Conservation (phyloP, 371 early-diverging fungal genomes). For the Capillidium rhysosporum region DNA sequence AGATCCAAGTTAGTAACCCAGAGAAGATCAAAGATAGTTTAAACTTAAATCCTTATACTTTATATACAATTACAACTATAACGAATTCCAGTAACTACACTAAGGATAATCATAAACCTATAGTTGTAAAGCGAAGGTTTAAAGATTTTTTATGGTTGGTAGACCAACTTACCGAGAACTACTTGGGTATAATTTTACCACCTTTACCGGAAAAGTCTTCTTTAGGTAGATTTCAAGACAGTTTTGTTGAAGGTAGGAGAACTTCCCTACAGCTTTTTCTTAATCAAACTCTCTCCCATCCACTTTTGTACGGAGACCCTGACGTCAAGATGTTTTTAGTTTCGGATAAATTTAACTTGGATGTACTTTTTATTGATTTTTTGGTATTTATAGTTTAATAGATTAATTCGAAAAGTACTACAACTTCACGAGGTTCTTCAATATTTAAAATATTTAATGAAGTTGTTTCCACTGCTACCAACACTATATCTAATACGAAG, state of each 20-base stretch:
- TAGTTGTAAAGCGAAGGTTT: conserved; percentile 33
- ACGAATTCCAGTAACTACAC: no score
- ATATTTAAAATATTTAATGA: conserved; percentile 27
- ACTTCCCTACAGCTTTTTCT: conserved; percentile 67
- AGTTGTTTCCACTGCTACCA: conserved; percentile 20
- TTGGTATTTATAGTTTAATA: not conserved
- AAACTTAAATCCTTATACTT: no score
- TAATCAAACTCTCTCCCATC: conserved; percentile 60
- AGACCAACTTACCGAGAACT: conserved; percentile 49
- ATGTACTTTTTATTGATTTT: conserved; percentile 16
- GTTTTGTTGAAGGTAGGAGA: conserved; percentile 80
- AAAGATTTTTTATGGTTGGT: conserved; percentile 90
- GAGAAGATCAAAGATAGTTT: no score
- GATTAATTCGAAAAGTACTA: no score
- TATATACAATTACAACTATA: no score
- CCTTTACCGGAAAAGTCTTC: conserved; percentile 89
- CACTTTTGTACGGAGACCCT: conserved; percentile 59
- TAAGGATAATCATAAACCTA: not conserved
- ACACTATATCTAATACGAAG: conserved; percentile 16
- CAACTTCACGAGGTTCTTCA: conserved; percentile 19
- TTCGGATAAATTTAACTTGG: conserved; percentile 58
- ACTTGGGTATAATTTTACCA: conserved; percentile 83
- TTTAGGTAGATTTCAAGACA: conserved; percentile 79
- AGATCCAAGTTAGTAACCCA: no score
- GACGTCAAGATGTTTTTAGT: conserved; percentile 74